Conservation (phyloP, 2,329 filamentous ascomycete species). For the Stachybotrys elegans region DNA sequence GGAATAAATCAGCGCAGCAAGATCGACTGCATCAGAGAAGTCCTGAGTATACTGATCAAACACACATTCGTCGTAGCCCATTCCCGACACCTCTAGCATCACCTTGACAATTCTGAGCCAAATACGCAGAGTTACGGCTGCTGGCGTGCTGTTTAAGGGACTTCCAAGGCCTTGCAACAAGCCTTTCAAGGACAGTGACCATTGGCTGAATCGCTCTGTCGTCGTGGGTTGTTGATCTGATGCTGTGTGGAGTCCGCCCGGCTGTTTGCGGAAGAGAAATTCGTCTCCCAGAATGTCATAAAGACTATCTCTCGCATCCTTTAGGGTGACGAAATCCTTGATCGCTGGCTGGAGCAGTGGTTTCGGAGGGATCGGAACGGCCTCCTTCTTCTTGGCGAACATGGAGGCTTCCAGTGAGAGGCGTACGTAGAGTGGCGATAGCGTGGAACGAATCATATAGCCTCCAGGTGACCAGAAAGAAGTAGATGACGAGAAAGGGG, state of each 20-base stretch:
- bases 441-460: neutral
- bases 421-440: neutral
- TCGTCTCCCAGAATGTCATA: constrained; percentile 1
- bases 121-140: neutral
- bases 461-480: constrained; percentile 2
- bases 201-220: constrained; percentile 1
- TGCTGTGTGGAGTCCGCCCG: neutral
- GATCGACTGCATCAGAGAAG: constrained; percentile 1
- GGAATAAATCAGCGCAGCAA: neutral
- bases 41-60: neutral
- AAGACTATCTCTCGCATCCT: constrained; percentile 1
- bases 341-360: neutral
- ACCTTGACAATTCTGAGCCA: constrained; percentile 1
- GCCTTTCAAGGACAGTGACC: neutral
- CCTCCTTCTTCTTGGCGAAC: neutral
- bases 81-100: neutral
- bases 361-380: neutral
- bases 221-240: neutral
- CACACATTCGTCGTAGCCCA: neutral
- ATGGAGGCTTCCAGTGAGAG: constrained; percentile 2
- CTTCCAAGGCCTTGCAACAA: neutral
- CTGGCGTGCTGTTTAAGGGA: neutral
- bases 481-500: neutral
- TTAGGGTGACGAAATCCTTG: neutral
- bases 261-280: neutral